Evolutionary conservation across 305 asterid genomes (phyloP).

Genomic region (Coffea humblotiana): DNA sequence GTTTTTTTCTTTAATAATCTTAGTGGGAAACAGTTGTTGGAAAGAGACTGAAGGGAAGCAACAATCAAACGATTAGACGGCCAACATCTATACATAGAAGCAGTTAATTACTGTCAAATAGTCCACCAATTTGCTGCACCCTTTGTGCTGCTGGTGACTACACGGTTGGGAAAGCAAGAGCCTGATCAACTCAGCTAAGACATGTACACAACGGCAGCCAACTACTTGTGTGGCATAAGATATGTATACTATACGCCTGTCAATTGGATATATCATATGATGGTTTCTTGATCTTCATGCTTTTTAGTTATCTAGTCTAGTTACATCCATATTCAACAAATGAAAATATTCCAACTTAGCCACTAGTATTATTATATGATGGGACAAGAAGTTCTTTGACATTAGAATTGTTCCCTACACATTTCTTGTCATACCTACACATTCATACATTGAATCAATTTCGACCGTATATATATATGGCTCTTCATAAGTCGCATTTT

Average conservation of each 20-base stretch:
- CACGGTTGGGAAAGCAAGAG: conserved; percentile 3
- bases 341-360: neutral
- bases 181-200: conserved; percentile 12
- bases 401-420: neutral
- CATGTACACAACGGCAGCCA: neutral
- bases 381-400: neutral
- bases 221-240: neutral
- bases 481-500: neutral
- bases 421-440: neutral
- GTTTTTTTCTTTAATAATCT: too few relatives aligned
- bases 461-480: neutral
- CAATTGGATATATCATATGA: neutral
- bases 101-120: too few relatives aligned
- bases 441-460: neutral
- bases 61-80: too few relatives aligned
- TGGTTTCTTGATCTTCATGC: neutral
- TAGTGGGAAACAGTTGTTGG: too few relatives aligned
- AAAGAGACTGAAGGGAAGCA: too few relatives aligned
- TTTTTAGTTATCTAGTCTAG: neutral
- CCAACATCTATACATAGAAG: too few relatives aligned
- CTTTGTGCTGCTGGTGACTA: neutral
- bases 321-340: too few relatives aligned
- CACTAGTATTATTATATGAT: neutral
- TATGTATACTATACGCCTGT: neutral
- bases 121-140: too few relatives aligned